These are phyloP conservation scores for Apiotrichum mycotoxinovorans DNA, from an alignment of 1,284 basidiomycete species.

Conservation along the genomic window DNA sequence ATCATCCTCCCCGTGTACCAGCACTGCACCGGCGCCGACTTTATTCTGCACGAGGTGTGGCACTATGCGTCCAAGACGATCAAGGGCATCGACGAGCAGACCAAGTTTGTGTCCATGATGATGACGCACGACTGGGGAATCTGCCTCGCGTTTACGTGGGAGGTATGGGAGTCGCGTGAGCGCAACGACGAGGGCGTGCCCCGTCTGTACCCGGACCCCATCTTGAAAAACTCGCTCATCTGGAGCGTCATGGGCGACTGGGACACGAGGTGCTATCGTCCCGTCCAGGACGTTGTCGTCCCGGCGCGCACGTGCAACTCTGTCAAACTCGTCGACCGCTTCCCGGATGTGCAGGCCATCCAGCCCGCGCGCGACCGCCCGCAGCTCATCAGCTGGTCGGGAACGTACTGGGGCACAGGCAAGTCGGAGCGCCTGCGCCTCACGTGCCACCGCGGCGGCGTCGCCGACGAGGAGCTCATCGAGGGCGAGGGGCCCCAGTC, in stretches of 20 bases:
- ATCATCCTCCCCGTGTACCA: constrained; percentile 52
- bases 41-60: constrained; percentile 48
- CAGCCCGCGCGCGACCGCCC: constrained; percentile 38
- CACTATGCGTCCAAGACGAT: constrained; percentile 41
- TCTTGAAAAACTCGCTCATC: constrained; percentile 42
- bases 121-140: constrained; percentile 54
- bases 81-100: constrained; percentile 35
- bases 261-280: constrained; percentile 47
- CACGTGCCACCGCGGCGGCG: constrained; percentile 44
- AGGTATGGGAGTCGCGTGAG: constrained; percentile 42
- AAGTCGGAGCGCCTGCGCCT: constrained; percentile 44
- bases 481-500: constrained; percentile 38
- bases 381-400: constrained; percentile 42
- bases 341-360: constrained; percentile 32
- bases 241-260: constrained; percentile 50
- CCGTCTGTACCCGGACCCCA: constrained; percentile 38
- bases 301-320: constrained; percentile 45
- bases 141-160: constrained; percentile 47
- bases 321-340: constrained; percentile 32
- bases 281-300: constrained; percentile 49
- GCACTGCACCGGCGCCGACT: constrained; percentile 37
- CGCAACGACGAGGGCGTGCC: constrained; percentile 15
- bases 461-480: constrained; percentile 39
- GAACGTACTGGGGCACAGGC: constrained; percentile 51
- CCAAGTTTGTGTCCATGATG: constrained; percentile 42